phyloP scores from a whole-genome alignment of 371 early-diverging fungal species.

The Dinochytrium kinnereticum region DNA sequence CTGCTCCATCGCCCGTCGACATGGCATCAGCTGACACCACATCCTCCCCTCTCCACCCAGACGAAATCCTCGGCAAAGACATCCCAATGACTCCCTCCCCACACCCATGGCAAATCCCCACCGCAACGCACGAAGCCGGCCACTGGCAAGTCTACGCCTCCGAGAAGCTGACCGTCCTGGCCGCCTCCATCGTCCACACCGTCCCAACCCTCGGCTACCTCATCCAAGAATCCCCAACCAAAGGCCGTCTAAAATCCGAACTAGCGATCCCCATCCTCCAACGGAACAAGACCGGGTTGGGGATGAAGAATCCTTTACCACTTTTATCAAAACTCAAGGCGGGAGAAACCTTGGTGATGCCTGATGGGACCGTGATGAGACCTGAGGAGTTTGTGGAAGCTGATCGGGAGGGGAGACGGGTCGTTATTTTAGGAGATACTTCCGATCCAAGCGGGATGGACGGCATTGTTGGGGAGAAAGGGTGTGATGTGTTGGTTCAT shows the following conservation, averaged over 20 bases:
- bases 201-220: constrained; percentile 63
- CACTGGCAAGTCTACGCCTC: constrained; percentile 1
- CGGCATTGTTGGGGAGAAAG: constrained; percentile 25
- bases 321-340: constrained; percentile 56
- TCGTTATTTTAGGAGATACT: constrained; percentile 67
- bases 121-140: background rate
- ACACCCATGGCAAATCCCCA: background rate
- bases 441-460: constrained; percentile 42
- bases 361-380: constrained; percentile 52
- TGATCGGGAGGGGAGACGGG: constrained; percentile 51
- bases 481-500: constrained; percentile 56
- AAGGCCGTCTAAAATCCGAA: constrained; percentile 53
- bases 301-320: constrained; percentile 55
- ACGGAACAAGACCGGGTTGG: constrained; percentile 50
- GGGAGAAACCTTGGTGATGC: constrained; percentile 48
- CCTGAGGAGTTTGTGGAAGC: constrained; percentile 46
- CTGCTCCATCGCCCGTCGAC: background rate
- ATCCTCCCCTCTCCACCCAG: constrained; percentile 36
- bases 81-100: constrained; percentile 14
- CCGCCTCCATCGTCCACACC: constrained; percentile 57
- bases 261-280: constrained; percentile 51
- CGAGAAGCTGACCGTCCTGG: constrained; percentile 41
- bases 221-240: constrained; percentile 49
- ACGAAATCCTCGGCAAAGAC: constrained; percentile 53
- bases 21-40: constrained; percentile 33